Conservation (phyloP, 1,284 basidiomycete genomes). For the Puccinia coronata region DNA sequence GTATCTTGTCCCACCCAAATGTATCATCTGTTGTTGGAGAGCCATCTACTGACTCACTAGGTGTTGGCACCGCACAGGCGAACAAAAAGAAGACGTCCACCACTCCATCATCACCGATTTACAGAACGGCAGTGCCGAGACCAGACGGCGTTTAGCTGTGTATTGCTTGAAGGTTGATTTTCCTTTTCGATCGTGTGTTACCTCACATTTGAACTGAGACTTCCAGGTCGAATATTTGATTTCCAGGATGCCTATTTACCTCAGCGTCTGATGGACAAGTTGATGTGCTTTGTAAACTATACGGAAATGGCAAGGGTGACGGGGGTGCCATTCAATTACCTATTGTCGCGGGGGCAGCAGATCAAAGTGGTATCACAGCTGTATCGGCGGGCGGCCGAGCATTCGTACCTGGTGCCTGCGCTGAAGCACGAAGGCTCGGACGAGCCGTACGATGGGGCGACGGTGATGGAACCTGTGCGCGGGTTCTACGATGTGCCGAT, state of each 20-base stretch:
- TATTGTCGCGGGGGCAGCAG: conserved; percentile 86
- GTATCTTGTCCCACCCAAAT: too few relatives aligned
- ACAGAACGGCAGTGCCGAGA: conserved; percentile 90
- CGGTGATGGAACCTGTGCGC: conserved; percentile 89
- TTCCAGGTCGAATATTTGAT: neutral
- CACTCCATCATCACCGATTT: conserved; percentile 94
- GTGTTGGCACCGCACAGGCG: conserved; percentile 61
- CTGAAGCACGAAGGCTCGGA: conserved; percentile 79
- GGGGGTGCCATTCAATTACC: conserved; percentile 93
- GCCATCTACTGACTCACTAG: neutral
- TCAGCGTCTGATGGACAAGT: conserved; percentile 86
- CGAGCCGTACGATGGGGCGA: conserved; percentile 95
- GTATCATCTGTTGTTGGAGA: too few relatives aligned
- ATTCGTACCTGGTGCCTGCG: conserved; percentile 81
- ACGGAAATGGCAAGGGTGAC: conserved; percentile 94
- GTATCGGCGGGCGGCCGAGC: conserved; percentile 81
- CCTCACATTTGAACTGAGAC: neutral
- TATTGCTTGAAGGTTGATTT: conserved; percentile 83
- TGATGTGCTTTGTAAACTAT: conserved; percentile 97
- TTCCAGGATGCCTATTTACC: conserved; percentile 91
- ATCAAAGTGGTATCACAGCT: conserved; percentile 95
- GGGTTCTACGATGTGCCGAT: conserved; percentile 94
- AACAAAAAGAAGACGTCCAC: conserved; percentile 96
- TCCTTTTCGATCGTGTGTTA: neutral
- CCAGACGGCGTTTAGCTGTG: conserved; percentile 81